Percentiles rank a stretch among this genome's conserved stretches.
These are phyloP conservation scores for Debaryomyces nepalensis DNA, from an alignment of 1,139 yeast genomes.

Conservation along the genomic window DNA sequence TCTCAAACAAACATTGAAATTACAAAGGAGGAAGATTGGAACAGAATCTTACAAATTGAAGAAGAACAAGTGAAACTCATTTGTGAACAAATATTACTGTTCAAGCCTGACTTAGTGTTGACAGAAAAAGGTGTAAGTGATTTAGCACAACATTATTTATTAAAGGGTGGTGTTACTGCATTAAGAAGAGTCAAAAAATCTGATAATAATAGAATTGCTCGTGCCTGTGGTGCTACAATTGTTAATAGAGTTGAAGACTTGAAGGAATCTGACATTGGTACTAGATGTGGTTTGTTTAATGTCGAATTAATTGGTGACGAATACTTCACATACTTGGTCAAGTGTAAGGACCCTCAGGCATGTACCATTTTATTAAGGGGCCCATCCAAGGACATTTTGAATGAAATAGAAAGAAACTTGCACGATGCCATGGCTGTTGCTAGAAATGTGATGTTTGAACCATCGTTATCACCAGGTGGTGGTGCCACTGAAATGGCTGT, in stretches of 20 bases:
- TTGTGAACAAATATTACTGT: conserved; percentile 83
- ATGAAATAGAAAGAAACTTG: conserved; percentile 94
- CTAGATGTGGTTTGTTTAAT: conserved; percentile 85
- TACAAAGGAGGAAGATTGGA: conserved; percentile 96
- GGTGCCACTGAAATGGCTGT: conserved; percentile 99
- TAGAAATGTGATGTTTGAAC: conserved; percentile 92
- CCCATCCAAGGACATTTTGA: conserved; percentile 94
- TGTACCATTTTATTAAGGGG: conserved; percentile 94
- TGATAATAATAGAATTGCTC: conserved; percentile 94
- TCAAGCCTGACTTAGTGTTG: conserved; percentile 91
- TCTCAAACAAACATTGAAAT: conserved; percentile 98
- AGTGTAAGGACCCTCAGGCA: conserved; percentile 87
- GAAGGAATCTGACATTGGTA: conserved; percentile 88
- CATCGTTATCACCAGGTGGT: conserved; percentile 96
- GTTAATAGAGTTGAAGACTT: conserved; percentile 95
- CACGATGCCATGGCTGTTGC: conserved; percentile 99
- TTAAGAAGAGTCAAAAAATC: conserved; percentile 94
- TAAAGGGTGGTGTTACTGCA: conserved; percentile 92
- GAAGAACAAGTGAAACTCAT: conserved; percentile 92
- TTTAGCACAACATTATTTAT: conserved; percentile 92
- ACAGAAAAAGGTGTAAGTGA: conserved; percentile 99
- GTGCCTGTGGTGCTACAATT: conserved; percentile 97
- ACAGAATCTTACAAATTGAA: conserved; percentile 91
- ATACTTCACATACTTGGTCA: conserved; percentile 83
- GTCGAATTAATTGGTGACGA: conserved; percentile 97